Evolutionary conservation across 2,329 filamentous ascomycete species (phyloP), one percentile per base, ranked within the genome.

Genomic region (Neofusicoccum kwambonambiense): DNA sequence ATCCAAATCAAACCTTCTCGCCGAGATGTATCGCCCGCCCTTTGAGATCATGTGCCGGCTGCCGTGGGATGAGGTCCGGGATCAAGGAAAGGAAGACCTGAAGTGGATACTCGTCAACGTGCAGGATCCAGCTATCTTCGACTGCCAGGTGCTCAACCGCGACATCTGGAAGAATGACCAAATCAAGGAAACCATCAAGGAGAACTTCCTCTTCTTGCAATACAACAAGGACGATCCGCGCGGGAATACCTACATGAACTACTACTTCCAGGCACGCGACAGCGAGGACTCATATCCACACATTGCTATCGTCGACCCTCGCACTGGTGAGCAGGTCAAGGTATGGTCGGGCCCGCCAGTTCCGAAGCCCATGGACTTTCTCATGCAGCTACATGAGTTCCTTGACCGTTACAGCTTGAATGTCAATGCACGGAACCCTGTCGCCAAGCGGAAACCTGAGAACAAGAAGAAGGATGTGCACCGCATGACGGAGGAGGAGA

Each of bases 51-150:
- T 99, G 82, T 88, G 87, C 22, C 86, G 87, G 39, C 78, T 92
- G 37, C 81, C 87, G n/a, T 97, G 92, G 89, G 92, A 97, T 69
- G 85, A 89, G 65, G 95, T 92, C 13, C 87, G 95, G 62, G 87
- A 93, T 15, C 84, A 93, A 70, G 95, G 94, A 66, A 96, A 95
- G 75, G 90, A 93, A 51, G 85, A 89, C 34, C 89, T 92, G 81
- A 97, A 96, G 77, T 99, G 95, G 95, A 86, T 99, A 54, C 79
- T 99, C 70, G 92, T 97, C 67, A 98, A 99, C 75, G 88, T 99
- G 15, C 95, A 99, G 78, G 93, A 99, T 74, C 87, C 91, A 69
- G 91, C 91, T 41, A 89, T 97, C 72, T 99, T 99, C 76, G 91
- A 95, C 77, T 99, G 95, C 77, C 95, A 99, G 76, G 86, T 91